A percentile compares a stretch with the other conserved stretches of the same genome.
These are phyloP conservation scores for Lodderomyces jiufengensis DNA, from an alignment of 1,139 yeast genomes.

Conservation along the genomic window DNA sequence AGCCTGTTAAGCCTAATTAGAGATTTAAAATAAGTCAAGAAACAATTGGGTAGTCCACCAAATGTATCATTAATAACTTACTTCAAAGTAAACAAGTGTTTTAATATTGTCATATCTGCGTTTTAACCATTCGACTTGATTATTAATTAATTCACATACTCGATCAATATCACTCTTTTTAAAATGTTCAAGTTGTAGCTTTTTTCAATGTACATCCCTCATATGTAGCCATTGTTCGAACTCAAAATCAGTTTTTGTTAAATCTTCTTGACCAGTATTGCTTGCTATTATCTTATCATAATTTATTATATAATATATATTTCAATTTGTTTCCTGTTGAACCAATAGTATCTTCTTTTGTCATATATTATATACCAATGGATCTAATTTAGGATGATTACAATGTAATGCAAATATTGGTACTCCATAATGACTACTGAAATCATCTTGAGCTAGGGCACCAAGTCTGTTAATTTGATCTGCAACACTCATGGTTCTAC, in stretches of 20 bases:
- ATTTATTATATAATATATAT: constrained; percentile 29
- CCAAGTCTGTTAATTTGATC: constrained; percentile 19
- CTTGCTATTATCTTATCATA: constrained; percentile 17
- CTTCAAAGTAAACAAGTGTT: no score
- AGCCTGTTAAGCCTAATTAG: no score
- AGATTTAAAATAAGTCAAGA: no score
- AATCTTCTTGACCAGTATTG: constrained; percentile 6
- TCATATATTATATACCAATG: constrained; percentile 19
- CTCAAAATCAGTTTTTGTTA: constrained; percentile 27
- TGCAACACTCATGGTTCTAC: constrained; percentile 5
- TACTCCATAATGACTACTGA: constrained; percentile 15
- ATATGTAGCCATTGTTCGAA: constrained; percentile 25
- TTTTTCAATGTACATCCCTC: constrained; percentile 22
- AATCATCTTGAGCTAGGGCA: constrained; percentile 9
- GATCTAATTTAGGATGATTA: constrained; percentile 39
- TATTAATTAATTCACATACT: constrained; percentile 26
- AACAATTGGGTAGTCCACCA: no score
- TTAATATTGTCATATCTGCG: no score
- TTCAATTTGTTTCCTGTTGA: constrained; percentile 22
- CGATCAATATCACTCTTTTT: constrained; percentile 19
- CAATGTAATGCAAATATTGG: constrained; percentile 37
- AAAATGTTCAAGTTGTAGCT: constrained; percentile 27
- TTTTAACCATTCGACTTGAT: constrained; percentile 31
- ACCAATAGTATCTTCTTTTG: constrained; percentile 27
- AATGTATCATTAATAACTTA: no score